These are phyloP conservation scores for Fomitopsis serialis DNA, from an alignment of 768 basidiomycete genomes.

Conservation along the genomic window DNA sequence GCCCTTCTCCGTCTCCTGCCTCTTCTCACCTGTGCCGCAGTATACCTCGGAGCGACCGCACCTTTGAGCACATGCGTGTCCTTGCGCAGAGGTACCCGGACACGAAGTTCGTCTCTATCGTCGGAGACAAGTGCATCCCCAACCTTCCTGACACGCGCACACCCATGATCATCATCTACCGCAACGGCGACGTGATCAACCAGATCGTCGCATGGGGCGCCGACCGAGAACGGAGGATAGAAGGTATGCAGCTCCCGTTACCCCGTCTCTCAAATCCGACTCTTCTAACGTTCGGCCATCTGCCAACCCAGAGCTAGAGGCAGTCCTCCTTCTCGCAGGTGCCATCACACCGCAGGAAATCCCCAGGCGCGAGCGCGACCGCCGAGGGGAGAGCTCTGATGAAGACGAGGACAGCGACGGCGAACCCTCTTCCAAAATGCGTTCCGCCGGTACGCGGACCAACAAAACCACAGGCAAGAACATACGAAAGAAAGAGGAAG, in stretches of 20 bases:
- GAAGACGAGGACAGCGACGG: constrained; percentile 44
- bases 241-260: constrained; percentile 49
- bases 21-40: constrained; percentile 34
- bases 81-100: constrained; percentile 83
- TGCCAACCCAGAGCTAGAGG: constrained; percentile 55
- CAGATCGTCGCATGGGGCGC: constrained; percentile 85
- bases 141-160: constrained; percentile 87
- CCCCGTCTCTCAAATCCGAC: neutral
- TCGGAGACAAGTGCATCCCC: constrained; percentile 93
- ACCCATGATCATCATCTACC: constrained; percentile 91
- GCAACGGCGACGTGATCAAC: constrained; percentile 84
- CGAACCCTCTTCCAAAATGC: constrained; percentile 48
- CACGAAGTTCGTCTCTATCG: constrained; percentile 94
- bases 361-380: constrained; percentile 22
- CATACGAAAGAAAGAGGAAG: constrained; percentile 45
- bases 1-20: neutral
- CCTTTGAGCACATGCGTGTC: constrained; percentile 60
- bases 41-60: constrained; percentile 73
- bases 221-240: constrained; percentile 66
- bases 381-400: constrained; percentile 28
- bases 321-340: constrained; percentile 56
- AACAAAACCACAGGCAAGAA: constrained; percentile 51
- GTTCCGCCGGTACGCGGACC: constrained; percentile 52
- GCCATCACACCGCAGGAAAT: constrained; percentile 56
- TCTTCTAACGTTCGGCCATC: neutral